phyloP scores from a whole-genome alignment of 306 rosid genomes.

The Prunus fruticosa region DNA sequence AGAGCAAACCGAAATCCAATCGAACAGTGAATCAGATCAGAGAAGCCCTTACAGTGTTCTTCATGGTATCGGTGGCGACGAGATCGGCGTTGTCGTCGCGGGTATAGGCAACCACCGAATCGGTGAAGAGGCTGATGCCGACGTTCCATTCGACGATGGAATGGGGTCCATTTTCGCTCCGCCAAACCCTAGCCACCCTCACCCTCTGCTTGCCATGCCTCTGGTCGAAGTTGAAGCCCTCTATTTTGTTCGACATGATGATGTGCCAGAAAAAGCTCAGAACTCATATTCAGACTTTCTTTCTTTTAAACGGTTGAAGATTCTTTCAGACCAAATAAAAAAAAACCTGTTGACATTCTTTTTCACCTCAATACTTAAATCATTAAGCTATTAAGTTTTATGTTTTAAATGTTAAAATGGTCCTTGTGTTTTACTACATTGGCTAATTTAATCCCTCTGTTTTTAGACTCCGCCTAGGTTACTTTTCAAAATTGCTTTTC shows the following conservation, averaged over 20 bases:
- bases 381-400: too few relatives aligned
- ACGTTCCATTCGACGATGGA: constrained; percentile 86
- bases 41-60: constrained; percentile 58
- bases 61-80: constrained; percentile 94
- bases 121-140: constrained; percentile 66
- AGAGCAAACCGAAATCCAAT: background rate
- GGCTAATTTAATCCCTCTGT: too few relatives aligned
- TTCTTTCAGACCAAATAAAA: too few relatives aligned
- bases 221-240: constrained; percentile 72
- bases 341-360: too few relatives aligned
- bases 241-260: constrained; percentile 40
- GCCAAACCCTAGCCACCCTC: constrained; percentile 85
- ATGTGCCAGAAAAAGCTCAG: too few relatives aligned
- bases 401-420: too few relatives aligned
- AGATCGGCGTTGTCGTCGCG: constrained; percentile 70
- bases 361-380: too few relatives aligned
- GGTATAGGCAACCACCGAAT: constrained; percentile 62
- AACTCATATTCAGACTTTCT: too few relatives aligned
- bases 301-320: background rate
- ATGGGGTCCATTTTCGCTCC: constrained; percentile 48
- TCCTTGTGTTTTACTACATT: too few relatives aligned
- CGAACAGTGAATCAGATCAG: background rate
- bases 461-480: too few relatives aligned
- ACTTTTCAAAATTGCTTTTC: too few relatives aligned
- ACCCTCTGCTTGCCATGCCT: constrained; percentile 85